Evolutionary conservation across 306 rosid species (phyloP).

Genomic region (Castanea sativa): DNA sequence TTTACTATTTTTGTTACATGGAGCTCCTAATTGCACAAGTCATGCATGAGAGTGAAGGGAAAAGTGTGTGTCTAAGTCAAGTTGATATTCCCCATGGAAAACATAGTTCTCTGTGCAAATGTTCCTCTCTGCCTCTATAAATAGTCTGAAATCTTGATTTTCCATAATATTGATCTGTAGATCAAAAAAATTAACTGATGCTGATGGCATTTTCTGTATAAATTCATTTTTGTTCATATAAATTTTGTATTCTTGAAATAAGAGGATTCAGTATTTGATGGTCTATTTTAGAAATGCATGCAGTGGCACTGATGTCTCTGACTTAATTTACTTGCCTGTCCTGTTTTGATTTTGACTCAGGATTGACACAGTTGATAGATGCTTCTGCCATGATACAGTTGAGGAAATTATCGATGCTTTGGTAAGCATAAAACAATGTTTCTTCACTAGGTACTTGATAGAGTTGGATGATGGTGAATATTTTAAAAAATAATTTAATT

Average conservation of each 20-base stretch:
- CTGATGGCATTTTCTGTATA: neutral
- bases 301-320: neutral
- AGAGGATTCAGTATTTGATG: neutral
- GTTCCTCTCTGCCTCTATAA: neutral
- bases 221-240: neutral
- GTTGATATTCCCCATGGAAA: neutral
- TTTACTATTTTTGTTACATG: slow-evolving; percentile 8
- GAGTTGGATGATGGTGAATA: neutral
- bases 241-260: neutral
- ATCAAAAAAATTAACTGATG: neutral
- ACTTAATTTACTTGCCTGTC: slow-evolving; percentile 6
- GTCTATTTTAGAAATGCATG: neutral
- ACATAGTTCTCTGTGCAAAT: neutral
- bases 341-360: slow-evolving; percentile 39
- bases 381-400: slow-evolving; percentile 81
- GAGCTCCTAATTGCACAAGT: neutral
- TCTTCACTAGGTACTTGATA: neutral
- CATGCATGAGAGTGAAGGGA: neutral
- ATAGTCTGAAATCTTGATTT: neutral
- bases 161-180: neutral
- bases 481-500: neutral
- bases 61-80: neutral
- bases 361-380: slow-evolving; percentile 64
- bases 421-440: slow-evolving; percentile 53
- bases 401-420: slow-evolving; percentile 86